Evolutionary conservation across 176 grass and related monocot species (phyloP), one percentile per base, ranked within the genome.

Genomic region (Phoenix roebelenii): DNA sequence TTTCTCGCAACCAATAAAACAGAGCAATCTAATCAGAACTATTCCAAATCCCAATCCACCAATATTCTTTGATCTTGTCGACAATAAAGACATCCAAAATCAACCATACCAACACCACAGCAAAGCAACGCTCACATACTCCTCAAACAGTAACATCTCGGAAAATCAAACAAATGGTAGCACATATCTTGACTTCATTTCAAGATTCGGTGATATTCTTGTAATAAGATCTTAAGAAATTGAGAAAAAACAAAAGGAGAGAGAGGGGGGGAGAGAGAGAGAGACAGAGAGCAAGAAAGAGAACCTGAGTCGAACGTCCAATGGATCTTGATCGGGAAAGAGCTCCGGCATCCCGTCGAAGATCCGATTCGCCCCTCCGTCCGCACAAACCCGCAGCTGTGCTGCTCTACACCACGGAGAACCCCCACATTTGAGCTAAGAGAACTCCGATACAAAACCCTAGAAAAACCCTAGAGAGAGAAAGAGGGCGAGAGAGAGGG

Each of bases 321-420:
- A 30, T 3, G 91, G 83, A 49, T 90, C 77, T 72, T 80, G 49
- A 32, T 28, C 77, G 0, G 86, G 80, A 50, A 96, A 80, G 14
- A 90, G 67, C 24, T 80, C 39, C 29, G 86, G 92, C 83, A 96
- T 85, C 66, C 70, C 75, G 54, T 96, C 86, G 60, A 77, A 82
- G 18, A 96, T 3, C 68, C 83, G 78, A 77, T 96, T 96, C 22
- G 92, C 83, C 51, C 86, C 92, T 51, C 92, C 92, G 66, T 90
- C 92, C 18, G 92, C 92, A 72, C 87, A 96, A 24, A 90, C 66
- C 69, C 86, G 70, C 72, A 85, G 16, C 51, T 57, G 54, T 67
- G 87, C 87, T 96, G 92, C 69, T 49, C 64, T 48, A 74, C 7
- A 52, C 64, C 44, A 74, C 7, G 49, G 18, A 70, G 6, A 54